Percentiles rank a stretch among this genome's conserved stretches.
These are phyloP conservation scores for Fraxinus cuspidata DNA, from an alignment of 257 asterid genomes.

Conservation along the genomic window DNA sequence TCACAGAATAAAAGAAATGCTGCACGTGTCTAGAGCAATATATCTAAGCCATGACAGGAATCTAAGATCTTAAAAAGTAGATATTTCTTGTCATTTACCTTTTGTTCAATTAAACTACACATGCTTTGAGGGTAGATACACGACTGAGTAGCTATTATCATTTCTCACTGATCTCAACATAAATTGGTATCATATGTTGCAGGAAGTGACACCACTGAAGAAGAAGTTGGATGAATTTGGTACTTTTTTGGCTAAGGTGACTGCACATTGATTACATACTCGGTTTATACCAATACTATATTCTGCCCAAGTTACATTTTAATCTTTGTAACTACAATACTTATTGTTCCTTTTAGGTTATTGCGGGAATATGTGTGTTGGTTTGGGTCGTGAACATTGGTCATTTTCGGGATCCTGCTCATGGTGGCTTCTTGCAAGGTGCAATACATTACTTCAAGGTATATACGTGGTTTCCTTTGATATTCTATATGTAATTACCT, in stretches of 20 bases:
- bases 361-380: slow-evolving; percentile 94
- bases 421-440: slow-evolving; percentile 93
- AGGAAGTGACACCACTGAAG: slow-evolving; percentile 97
- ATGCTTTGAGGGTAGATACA: slow-evolving; percentile 21
- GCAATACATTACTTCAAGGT: slow-evolving; percentile 99
- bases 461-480: slow-evolving; percentile 19
- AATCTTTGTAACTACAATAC: slow-evolving; percentile 6
- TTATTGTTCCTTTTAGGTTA: slow-evolving; percentile 66
- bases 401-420: slow-evolving; percentile 95
- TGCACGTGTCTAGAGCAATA: not conserved
- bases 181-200: slow-evolving; percentile 39
- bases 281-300: slow-evolving; percentile 15
- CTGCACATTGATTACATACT: slow-evolving; percentile 17
- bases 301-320: slow-evolving; percentile 7
- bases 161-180: slow-evolving; percentile 11
- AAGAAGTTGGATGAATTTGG: slow-evolving; percentile 98
- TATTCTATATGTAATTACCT: slow-evolving; percentile 10
- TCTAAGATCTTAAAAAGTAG: slow-evolving; percentile 10
- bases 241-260: slow-evolving; percentile 93
- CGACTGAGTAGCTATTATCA: slow-evolving; percentile 21
- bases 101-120: slow-evolving; percentile 1
- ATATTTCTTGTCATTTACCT: slow-evolving; percentile 7
- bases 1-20: not conserved
- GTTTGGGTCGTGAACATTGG: slow-evolving; percentile 99
- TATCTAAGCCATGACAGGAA: slow-evolving; percentile 1